Percentiles rank a stretch among this genome's conserved stretches.
Evolutionary conservation across 257 asterid genomes (phyloP).

Genomic region (Primulina eburnea): DNA sequence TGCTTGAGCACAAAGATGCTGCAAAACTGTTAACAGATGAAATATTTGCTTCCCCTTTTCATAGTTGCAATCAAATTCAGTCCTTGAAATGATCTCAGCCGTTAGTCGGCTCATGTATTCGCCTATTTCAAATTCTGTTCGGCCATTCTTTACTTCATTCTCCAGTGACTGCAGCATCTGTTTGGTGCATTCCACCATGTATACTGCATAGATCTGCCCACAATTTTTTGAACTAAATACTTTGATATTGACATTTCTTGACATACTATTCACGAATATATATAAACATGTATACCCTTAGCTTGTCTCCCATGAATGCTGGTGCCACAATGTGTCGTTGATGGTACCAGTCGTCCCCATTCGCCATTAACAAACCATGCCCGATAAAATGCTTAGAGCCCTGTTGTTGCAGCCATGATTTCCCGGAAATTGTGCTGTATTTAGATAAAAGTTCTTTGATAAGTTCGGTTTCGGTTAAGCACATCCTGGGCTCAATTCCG

Average conservation of each 20-base stretch:
- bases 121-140: constrained; percentile 69
- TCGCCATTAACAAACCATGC: constrained; percentile 84
- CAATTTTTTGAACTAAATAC: no score
- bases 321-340: constrained; percentile 92
- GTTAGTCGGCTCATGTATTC: constrained; percentile 72
- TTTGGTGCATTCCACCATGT: constrained; percentile 78
- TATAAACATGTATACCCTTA: constrained; percentile 47
- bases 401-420: constrained; percentile 85
- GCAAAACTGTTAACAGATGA: constrained; percentile 51
- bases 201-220: constrained; percentile 63
- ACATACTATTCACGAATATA: no score
- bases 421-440: constrained; percentile 63
- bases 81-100: constrained; percentile 84
- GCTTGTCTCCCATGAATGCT: constrained; percentile 78
- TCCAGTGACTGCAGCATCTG: constrained; percentile 52
- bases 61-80: constrained; percentile 69
- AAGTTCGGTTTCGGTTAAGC: constrained; percentile 60
- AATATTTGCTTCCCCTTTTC: constrained; percentile 82
- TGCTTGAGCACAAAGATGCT: constrained; percentile 59
- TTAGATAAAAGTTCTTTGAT: constrained; percentile 71
- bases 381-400: constrained; percentile 87
- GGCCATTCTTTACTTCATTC: constrained; percentile 38
- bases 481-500: constrained; percentile 81
- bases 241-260: background rate
- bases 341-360: constrained; percentile 82